Base-by-base conservation (phyloP, 2,329 filamentous ascomycete species). In the Ceratocystis eucalypticola region DNA sequence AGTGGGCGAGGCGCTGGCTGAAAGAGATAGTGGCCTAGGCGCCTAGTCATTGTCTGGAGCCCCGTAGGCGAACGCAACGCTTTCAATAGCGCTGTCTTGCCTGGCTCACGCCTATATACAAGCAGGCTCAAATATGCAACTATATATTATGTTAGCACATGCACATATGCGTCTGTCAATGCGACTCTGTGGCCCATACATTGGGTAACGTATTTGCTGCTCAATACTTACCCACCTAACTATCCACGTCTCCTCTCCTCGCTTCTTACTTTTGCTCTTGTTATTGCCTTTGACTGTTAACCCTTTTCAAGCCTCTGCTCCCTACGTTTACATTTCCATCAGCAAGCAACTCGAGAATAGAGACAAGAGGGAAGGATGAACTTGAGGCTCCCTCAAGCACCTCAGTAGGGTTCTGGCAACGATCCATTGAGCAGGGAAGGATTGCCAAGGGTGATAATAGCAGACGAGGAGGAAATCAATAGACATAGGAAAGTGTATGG, bases 291-390 rank as follows among this genome's bases (percentile, higher is more conserved):
- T 57, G 37, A 5, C 53, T 25, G 15, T 10, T 28, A 2, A 3
- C 10, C 12, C 53, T 57, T 41, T 41, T 10, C 3, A 12, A 12
- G 30, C 53, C 15, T 57, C 3, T 57, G 15, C 17, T 10, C 6
- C 53, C 15, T 57, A 15, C 53, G 5, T 15, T 57, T 15, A 25
- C 20, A 15, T 55, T 15, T 7, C 8, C 53, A 57, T 3, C 10
- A 28, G 25, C 10, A n/a, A 30, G 17, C 15, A 30, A 10, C 28
- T 5, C 30, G 25, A n/a, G 53, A 57, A 57, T 57, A 57, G 53
- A 57, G 53, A 57, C 22, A 57, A 57, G 53, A 57, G 53, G 53
- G 53, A 57, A 57, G 53, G 53, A 57, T 57, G 53, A 30, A 17
- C 15, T 57, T 57, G 53, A 57, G 53, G 53, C 53, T 57, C 53